Conservation (phyloP, 192 early-diverging fungal genomes). For the Linnemannia hyalina region DNA sequence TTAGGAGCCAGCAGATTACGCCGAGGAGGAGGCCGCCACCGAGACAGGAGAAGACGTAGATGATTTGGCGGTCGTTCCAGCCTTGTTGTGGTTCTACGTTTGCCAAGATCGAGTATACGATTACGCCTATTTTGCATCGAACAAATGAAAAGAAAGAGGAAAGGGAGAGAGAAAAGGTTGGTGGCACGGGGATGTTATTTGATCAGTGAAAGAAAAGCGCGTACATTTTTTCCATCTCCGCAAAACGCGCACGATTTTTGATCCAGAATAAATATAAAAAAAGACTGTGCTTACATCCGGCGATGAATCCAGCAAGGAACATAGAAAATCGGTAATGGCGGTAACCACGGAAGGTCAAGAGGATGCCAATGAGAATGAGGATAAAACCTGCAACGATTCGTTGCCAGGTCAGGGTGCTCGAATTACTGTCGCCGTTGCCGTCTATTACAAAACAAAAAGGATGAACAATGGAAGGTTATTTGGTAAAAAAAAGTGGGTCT, state of each 20-base stretch:
- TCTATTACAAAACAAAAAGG: neutral
- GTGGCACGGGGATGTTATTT: neutral
- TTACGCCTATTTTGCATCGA: conserved; percentile 8
- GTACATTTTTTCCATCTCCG: neutral
- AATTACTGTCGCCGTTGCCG: neutral
- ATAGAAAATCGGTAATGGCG: conserved; percentile 42
- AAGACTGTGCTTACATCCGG: conserved; percentile 15
- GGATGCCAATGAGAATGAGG: conserved; percentile 20
- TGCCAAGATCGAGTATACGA: conserved; percentile 39
- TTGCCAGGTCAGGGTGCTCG: conserved; percentile 29
- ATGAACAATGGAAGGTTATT: neutral
- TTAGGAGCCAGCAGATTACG: conserved; percentile 13
- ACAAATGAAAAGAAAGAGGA: neutral
- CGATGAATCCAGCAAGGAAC: conserved; percentile 45
- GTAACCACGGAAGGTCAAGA: conserved; percentile 42
- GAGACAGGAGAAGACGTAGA: conserved; percentile 45
- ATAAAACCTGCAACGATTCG: conserved; percentile 33
- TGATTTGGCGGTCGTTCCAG: conserved; percentile 35
- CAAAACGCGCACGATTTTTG: too few species aligned
- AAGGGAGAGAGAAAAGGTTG: neutral
- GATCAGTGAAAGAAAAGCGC: neutral
- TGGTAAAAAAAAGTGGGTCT: neutral
- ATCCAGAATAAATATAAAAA: too few species aligned
- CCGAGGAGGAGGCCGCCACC: conserved; percentile 30
- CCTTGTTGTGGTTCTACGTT: conserved; percentile 24